Evolutionary conservation across 768 basidiomycete genomes (phyloP).

Genomic region (Macrolepiota albuminosa): DNA sequence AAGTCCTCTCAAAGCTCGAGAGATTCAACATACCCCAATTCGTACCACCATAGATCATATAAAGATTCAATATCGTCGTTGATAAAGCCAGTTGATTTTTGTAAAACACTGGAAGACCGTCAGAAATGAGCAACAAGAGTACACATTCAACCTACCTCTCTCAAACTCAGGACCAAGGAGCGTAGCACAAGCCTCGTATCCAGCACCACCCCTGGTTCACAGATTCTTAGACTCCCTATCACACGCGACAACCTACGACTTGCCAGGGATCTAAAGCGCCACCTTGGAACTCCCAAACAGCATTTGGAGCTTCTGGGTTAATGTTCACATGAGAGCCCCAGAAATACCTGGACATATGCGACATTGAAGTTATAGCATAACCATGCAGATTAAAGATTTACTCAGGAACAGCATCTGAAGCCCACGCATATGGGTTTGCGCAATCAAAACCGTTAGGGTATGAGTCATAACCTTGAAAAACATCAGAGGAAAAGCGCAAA

Average conservation of each 20-base stretch:
- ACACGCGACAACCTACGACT: conserved; percentile 1
- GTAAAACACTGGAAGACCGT: conserved; percentile 36
- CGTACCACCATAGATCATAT: conserved; percentile 50
- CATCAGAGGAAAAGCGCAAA: neutral
- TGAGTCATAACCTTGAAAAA: conserved; percentile 33
- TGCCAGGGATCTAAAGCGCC: conserved; percentile 49
- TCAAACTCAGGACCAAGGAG: conserved; percentile 39
- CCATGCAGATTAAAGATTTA: conserved; percentile 9
- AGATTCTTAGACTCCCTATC: neutral
- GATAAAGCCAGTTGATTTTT: conserved; percentile 43
- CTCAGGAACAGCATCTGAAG: conserved; percentile 37
- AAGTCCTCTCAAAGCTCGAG: neutral
- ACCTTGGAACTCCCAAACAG: conserved; percentile 43
- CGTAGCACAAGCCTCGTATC: conserved; percentile 27
- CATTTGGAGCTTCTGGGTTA: conserved; percentile 34
- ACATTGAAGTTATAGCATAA: neutral
- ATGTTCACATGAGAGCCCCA: conserved; percentile 32
- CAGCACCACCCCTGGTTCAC: conserved; percentile 33
- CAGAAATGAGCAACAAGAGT: neutral
- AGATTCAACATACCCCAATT: conserved; percentile 36
- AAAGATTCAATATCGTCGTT: conserved; percentile 43
- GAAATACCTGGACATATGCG: conserved; percentile 25
- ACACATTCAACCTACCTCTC: conserved; percentile 25
- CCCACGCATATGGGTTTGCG: conserved; percentile 41
- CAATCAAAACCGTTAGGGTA: conserved; percentile 57